Evolutionary conservation across 2,329 filamentous ascomycete genomes (phyloP), one percentile per base, ranked within the genome.

Genomic region (Colletotrichum higginsianum): DNA sequence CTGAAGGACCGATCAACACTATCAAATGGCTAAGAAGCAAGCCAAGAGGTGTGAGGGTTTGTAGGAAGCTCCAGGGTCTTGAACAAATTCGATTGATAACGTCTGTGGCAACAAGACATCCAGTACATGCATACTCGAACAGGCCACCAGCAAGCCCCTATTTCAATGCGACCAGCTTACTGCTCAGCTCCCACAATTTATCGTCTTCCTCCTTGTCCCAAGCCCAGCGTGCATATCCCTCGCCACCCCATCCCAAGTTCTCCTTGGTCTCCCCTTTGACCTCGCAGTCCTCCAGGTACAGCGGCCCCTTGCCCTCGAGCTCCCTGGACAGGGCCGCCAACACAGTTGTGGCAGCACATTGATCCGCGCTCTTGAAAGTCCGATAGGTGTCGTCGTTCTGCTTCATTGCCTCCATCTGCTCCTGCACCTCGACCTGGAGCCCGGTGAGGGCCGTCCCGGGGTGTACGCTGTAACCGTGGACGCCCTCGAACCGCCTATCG

Each of bases 341-440:
- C 1, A 86, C 79, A 4, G 79, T 80, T 11, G 85, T 87, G 2
- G 86, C 84, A 40, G 85, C 86, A 2, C 85, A 85, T 74, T 87
- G 86, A 47, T 79, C 80, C 1, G 80, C 58, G 35, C 40, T 66
- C 52, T 66, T 66, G 0, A 66, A 23, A 5, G 42, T 23, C n/a
- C 3, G 57, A 23, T 30, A 23, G 15, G 12, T n/a, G 38, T 46
- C 52, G 5, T 47, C 26, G 15, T 57, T 9, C 26, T 44, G n/a
- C 12, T 5, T 23, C 4, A 58, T 7, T 21, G 46, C 46, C 35
- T 65, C 26, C 62, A 66, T 58, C 7, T 55, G 30, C 9, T 47
- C 40, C 16, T 11, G n/a, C 21, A 47, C 30, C 30, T 9, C 46
- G 4, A 58, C 62, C 52, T 57, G 62, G 3, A 66, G 26, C 15